Evolutionary conservation across 768 basidiomycete genomes (phyloP).

Genomic region (Xerocomus potaroensis): DNA sequence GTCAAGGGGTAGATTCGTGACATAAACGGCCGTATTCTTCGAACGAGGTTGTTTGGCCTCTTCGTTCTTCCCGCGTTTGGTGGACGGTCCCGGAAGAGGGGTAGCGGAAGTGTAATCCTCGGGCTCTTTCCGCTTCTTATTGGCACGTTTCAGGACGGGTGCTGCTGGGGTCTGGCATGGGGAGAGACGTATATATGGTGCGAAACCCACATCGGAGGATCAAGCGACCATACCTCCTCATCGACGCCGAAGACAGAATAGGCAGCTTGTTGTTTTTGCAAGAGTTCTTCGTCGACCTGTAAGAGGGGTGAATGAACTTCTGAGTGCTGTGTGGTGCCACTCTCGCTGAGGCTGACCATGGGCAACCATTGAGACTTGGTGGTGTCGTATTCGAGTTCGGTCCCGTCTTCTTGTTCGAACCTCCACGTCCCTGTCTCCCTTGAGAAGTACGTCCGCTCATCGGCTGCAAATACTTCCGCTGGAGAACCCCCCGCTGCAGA

Average conservation of each 20-base stretch:
- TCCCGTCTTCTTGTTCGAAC: constrained; percentile 84
- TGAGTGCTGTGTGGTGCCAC: neutral
- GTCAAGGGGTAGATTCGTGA: constrained; percentile 77
- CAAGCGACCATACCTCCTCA: constrained; percentile 64
- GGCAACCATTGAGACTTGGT: constrained; percentile 77
- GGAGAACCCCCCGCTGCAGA: constrained; percentile 51
- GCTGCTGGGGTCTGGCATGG: constrained; percentile 73
- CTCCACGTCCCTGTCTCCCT: constrained; percentile 75
- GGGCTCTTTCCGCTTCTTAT: constrained; percentile 73
- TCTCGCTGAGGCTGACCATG: constrained; percentile 53
- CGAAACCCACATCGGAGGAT: constrained; percentile 17
- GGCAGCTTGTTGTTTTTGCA: constrained; percentile 90
- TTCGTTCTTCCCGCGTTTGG: constrained; percentile 65
- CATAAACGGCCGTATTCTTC: constrained; percentile 91
- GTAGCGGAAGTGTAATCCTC: constrained; percentile 67
- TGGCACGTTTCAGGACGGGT: constrained; percentile 74
- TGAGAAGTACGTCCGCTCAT: constrained; percentile 81
- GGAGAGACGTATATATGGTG: constrained; percentile 21
- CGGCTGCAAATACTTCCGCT: constrained; percentile 63
- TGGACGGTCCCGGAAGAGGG: constrained; percentile 46
- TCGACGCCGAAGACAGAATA: constrained; percentile 93
- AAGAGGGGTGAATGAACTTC: too few relatives aligned
- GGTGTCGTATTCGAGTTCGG: constrained; percentile 87
- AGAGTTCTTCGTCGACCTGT: constrained; percentile 82
- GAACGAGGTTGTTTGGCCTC: constrained; percentile 54